Base-by-base conservation (phyloP, 2,329 filamentous ascomycete genomes). In the Penicillium brevicompactum region DNA sequence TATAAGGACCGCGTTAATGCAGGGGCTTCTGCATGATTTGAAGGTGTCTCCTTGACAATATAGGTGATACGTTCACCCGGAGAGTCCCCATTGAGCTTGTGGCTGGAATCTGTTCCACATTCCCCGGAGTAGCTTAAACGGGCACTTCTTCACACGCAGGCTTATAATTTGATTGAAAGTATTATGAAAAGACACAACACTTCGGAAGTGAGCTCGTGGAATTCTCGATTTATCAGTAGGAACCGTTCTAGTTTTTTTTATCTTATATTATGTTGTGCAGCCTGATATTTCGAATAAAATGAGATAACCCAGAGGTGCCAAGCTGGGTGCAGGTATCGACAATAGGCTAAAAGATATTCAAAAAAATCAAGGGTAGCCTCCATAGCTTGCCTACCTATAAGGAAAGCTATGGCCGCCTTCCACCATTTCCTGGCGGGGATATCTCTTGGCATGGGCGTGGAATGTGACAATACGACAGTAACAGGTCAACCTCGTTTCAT, bases 1-100 rank as follows among this genome's bases (percentile, higher is more conserved):
- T 46, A 31, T 22, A 10, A 38, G 11, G 42, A 42, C 59, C 57
- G 59, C 42, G 32, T 46, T 32, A 52, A 58, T 47, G 40, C 34
- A 11, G 40, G 55, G 27, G 24, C 27, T 44, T 50, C 46, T 11
- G 38, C 11, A 34, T 34, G 18, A 42, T 10, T 18, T 9, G 1
- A 22, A 2, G 9, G 5, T 31, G 21, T 32, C 24, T 24, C 53
- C 53, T 56, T 56, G 46, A 56, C 41, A 13, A 45, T 56, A 46
- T 55, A 43, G 53, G 53, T 4, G 47, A 34, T 13, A 13, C 37
- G 42, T 27, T 21, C 5, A 32, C 3, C 38, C 14, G 22, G 27
- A 3, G 24, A 38, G 14, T n/a, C 18, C 38, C 14, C 11, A 49
- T 9, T n/a, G 21, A 16, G 7, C 16, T 1, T 13, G 16, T 6